Conservation (phyloP, 345 rosid genomes). For the Melastoma malabathricum region DNA sequence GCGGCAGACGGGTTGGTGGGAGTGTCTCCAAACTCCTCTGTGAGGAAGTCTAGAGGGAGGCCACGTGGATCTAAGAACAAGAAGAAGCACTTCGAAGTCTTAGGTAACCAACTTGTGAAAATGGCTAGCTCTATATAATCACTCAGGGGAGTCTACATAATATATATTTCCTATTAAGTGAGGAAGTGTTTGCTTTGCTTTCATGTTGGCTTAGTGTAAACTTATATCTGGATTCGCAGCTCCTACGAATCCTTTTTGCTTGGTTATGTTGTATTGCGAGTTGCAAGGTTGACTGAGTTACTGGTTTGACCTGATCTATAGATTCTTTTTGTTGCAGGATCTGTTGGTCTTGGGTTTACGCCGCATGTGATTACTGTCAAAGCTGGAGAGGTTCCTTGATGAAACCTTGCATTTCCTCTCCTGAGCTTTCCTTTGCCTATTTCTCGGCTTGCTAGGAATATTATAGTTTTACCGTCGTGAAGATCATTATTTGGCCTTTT, state of each 20-base stretch:
- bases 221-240: too few species aligned
- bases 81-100: constrained; percentile 36
- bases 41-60: constrained; percentile 66
- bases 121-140: too few species aligned
- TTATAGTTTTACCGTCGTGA: background rate
- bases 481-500: too few species aligned
- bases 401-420: constrained; percentile 1
- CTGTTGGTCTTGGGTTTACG: constrained; percentile 34
- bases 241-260: background rate
- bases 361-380: constrained; percentile 57
- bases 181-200: too few species aligned
- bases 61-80: constrained; percentile 71
- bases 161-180: too few species aligned
- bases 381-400: constrained; percentile 53
- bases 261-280: background rate
- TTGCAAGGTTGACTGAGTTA: background rate
- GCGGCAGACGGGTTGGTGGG: constrained; percentile 1
- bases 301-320: too few species aligned
- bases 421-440: background rate
- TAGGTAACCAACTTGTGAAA: constrained; percentile 26
- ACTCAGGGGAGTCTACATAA: too few species aligned
- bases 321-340: constrained; percentile 25
- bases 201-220: too few species aligned
- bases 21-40: constrained; percentile 10
- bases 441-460: background rate